Base-by-base conservation (phyloP, 2,329 filamentous ascomycete species). In the Fusarium lyarnte region DNA sequence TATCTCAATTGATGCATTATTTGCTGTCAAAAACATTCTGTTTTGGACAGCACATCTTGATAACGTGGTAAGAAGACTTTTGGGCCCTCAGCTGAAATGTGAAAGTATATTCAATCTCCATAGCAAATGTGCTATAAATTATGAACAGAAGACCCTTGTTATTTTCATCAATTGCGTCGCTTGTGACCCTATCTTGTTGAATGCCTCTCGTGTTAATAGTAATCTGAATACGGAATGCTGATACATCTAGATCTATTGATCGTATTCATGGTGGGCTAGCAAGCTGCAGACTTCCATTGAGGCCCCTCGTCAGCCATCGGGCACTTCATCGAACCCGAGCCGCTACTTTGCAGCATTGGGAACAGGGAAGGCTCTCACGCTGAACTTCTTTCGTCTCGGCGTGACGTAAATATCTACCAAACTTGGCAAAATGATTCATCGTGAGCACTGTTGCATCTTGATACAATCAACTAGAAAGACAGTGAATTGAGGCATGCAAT, bases 401-500 rank as follows among this genome's bases (percentile, higher is more conserved):
- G 8, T 43, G 38, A 60, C 43, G 21, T 31, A 38, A 13, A 19
- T 4, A 9, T 17, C 11, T 10, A 35, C 3, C 4, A 6, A 1
- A 17, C 11, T 3, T 49, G 25, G 7, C 61, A 35, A 17, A 29
- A 41, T 64, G 61, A 61, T 51, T 64, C 61, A 64, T 64, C 4
- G 21, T 64, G 61, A 46, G 45, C 2, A 27, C 6, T 19, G 3
- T 25, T 11, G 0, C 2, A 12, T 6, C 2, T 12, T 17, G 8
- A 16, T 8, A 21, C 0, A 13, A 6, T 17, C 0, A 10, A 11
- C 11, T 6, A 2, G 7, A 12, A 12, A 29, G n/a, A n/a, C 17
- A 7, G 16, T 21, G 3, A 25, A 16, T 3, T 2, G 12, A 19
- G 12, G 12, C 13, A 5, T 3, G 6, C 0, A 23, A 14, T 5